Conservation (phyloP, 805 yeast species). For the Nakazawaea wickerhamii region DNA sequence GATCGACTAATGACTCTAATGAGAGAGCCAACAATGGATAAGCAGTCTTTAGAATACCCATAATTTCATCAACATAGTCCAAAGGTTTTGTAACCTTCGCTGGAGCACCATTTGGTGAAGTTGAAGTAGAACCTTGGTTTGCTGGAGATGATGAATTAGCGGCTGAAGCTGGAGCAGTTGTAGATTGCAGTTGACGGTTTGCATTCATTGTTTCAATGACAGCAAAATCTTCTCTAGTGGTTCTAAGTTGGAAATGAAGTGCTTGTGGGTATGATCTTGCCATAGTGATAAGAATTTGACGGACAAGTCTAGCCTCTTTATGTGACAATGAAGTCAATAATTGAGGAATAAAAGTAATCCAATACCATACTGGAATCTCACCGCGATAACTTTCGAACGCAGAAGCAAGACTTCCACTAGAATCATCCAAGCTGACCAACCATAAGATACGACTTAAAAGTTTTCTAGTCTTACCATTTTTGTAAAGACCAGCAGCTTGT, state of each 20-base stretch:
- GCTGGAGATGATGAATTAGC: slow-evolving; percentile 6
- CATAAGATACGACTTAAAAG: slow-evolving; percentile 85
- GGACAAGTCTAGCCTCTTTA: slow-evolving; percentile 83
- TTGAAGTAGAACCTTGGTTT: slow-evolving; percentile 7
- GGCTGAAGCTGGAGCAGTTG: slow-evolving; percentile 8
- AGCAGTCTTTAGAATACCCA: slow-evolving; percentile 93
- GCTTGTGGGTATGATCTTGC: slow-evolving; percentile 98
- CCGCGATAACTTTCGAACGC: slow-evolving; percentile 92
- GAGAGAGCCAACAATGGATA: slow-evolving; percentile 91
- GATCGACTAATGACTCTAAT: slow-evolving; percentile 91
- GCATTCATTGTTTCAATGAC: slow-evolving; percentile 53
- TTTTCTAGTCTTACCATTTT: slow-evolving; percentile 85
- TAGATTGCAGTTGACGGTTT: slow-evolving; percentile 5
- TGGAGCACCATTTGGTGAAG: slow-evolving; percentile 8
- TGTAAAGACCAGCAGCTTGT: slow-evolving; percentile 96
- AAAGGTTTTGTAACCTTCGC: slow-evolving; percentile 50
- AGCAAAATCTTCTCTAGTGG: slow-evolving; percentile 90
- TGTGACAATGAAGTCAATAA: slow-evolving; percentile 84
- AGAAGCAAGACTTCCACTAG: slow-evolving; percentile 69
- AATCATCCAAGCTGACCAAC: slow-evolving; percentile 89
- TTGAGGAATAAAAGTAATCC: slow-evolving; percentile 97
- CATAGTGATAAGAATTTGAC: slow-evolving; percentile 81
- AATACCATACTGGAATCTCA: slow-evolving; percentile 98
- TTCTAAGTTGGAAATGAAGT: slow-evolving; percentile 88
- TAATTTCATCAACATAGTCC: slow-evolving; percentile 88